A percentile compares a stretch with the other conserved stretches of the same genome.
phyloP scores from a whole-genome alignment of 148 eudicot genomes.

The Vaccinium myrtillus region DNA sequence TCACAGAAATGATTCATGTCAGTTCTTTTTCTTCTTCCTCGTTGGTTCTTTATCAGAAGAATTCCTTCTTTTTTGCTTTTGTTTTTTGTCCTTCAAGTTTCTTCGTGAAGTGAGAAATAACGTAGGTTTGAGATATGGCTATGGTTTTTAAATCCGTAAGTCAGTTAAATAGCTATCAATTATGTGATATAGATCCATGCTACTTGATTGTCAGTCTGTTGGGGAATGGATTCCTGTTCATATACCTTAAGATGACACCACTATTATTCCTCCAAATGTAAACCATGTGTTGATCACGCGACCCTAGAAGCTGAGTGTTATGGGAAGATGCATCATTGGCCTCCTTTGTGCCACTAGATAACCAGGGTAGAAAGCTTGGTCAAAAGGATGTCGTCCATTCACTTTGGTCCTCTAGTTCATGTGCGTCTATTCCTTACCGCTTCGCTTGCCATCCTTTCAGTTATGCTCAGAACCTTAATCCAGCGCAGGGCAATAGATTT shows the following conservation, averaged over 20 bases:
- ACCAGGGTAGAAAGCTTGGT: background rate
- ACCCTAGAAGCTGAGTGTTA: background rate
- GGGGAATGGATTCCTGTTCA: background rate
- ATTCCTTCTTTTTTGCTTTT: background rate
- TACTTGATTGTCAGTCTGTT: background rate
- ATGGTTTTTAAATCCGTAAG: background rate
- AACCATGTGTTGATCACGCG: no score
- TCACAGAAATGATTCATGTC: conserved; percentile 97
- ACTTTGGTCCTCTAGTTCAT: background rate
- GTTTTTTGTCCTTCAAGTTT: background rate
- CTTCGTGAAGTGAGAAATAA: background rate
- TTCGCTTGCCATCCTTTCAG: background rate
- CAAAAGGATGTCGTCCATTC: background rate
- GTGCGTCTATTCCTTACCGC: background rate
- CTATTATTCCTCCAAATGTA: background rate
- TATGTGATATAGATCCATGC: background rate
- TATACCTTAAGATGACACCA: background rate
- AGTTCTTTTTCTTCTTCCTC: conserved; percentile 24
- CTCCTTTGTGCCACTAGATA: background rate
- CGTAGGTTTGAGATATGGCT: background rate
- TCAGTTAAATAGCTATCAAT: background rate
- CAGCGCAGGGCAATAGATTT: background rate
- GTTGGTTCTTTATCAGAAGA: background rate
- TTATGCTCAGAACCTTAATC: background rate
- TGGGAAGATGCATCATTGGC: background rate